phyloP scores from a whole-genome alignment of 345 rosid genomes.

The Gossypium sturtianum region DNA sequence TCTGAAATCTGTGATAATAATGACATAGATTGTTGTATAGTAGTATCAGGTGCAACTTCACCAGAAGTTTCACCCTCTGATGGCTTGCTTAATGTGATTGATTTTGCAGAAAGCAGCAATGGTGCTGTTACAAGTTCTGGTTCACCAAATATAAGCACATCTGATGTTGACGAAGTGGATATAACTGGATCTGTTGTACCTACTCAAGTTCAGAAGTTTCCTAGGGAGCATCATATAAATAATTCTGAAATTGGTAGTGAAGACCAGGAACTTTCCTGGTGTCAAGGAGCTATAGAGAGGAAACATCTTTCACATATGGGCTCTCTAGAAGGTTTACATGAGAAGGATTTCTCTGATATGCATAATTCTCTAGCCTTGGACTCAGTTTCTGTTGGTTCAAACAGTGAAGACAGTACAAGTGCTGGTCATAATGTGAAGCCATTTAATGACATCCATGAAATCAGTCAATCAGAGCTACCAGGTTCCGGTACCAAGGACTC shows the following conservation, averaged over 20 bases:
- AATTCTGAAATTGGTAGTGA: constrained; percentile 14
- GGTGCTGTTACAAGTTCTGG: constrained; percentile 5
- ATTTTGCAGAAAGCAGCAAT: constrained; percentile 11
- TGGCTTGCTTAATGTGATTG: constrained; percentile 6
- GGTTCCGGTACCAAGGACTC: constrained; percentile 9
- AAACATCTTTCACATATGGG: constrained; percentile 3
- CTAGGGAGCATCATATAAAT: constrained; percentile 8
- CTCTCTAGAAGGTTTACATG: constrained; percentile 5
- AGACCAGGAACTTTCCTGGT: constrained; percentile 7
- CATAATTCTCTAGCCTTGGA: constrained; percentile 23
- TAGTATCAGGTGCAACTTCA: constrained; percentile 16
- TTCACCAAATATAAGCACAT: constrained; percentile 7
- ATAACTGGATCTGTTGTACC: constrained; percentile 11
- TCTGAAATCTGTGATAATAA: constrained; percentile 19
- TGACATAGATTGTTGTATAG: constrained; percentile 14
- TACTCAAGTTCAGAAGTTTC: constrained; percentile 6
- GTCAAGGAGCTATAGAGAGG: constrained; percentile 12
- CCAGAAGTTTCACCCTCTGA: constrained; percentile 19
- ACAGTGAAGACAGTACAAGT: constrained; percentile 17
- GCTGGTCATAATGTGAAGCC: constrained; percentile 15
- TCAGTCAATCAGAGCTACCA: constrained; percentile 15
- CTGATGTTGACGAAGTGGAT: constrained; percentile 19
- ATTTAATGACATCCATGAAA: constrained; percentile 4
- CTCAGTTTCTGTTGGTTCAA: constrained; percentile 25
- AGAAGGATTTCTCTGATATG: constrained; percentile 14